Base-by-base conservation (phyloP, 2,329 filamentous ascomycete genomes). In the Colletotrichum sp. region DNA sequence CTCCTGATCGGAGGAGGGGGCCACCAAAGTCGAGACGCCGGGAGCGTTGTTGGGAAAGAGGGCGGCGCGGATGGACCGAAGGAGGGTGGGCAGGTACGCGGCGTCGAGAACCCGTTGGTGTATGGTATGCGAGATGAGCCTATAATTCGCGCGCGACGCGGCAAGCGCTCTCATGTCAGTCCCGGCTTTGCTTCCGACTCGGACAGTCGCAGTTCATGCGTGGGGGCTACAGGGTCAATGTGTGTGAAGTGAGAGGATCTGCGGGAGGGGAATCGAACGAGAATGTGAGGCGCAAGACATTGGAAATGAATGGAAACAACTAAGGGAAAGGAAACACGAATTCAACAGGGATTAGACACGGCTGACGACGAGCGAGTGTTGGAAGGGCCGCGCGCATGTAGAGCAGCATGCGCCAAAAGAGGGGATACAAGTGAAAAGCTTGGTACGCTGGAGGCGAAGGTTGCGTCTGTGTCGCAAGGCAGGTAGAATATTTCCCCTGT, bases 31-130 rank as follows among this genome's bases (percentile, higher is more conserved):
- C 80, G 92, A 88, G 78, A 92, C 90, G 75, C 93, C 94, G 77
- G 94, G 93, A 80, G 91, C 89, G 85, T 98, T 98, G 85, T 95
- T 94, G 79, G 97, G 96, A 83, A 98, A 99, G 72, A 99, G 88
- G 77, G 94, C 91, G 80, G 91, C 92, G 83, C 97, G 94, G 81
- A 95, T 89, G 79, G 92, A 90, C 83, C 92, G 91, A 80, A 96
- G 90, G 79, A 95, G 85, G 82, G 89, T 88, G 83, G 94, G 92
- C 72, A 96, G 88, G 79, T 91, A 88, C 77, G 89, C 89, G 79
- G 93, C 88, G 85, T 93, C 90, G 77, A 95, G 88, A 77, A 95
- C 83, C 82, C 90, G 86, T 72, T 85, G 86, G 78, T 88, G 87
- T 78, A 92, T 88, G 80, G 88, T 86, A 83, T 92, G 86, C 69